Conservation (phyloP, 768 basidiomycete genomes). For the Peribolospora kevripleyi region DNA sequence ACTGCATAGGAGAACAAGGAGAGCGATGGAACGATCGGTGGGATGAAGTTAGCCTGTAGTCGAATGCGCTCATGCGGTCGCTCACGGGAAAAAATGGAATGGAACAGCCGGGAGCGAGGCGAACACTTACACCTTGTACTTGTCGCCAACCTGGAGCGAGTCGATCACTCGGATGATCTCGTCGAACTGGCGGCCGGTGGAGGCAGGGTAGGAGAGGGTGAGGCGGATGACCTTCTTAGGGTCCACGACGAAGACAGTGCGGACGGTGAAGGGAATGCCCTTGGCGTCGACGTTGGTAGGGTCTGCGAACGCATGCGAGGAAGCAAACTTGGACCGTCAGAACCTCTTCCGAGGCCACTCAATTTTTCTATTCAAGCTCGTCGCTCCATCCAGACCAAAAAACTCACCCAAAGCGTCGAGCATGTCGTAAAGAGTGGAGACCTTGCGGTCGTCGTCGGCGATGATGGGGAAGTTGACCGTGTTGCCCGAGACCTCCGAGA, state of each 20-base stretch:
- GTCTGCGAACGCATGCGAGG: background rate
- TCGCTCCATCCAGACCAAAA: background rate
- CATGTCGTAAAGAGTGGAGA: conserved; percentile 27
- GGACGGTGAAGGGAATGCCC: conserved; percentile 88
- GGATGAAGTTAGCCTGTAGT: conserved; percentile 20
- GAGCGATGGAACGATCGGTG: conserved; percentile 26
- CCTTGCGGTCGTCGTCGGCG: conserved; percentile 64
- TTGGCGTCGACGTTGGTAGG: conserved; percentile 40
- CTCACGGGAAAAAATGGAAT: conserved; percentile 1
- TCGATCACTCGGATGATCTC: conserved; percentile 60
- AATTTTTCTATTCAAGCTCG: background rate
- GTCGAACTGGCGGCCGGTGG: conserved; percentile 81
- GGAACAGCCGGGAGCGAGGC: conserved; percentile 8
- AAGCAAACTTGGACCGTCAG: no score
- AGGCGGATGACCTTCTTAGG: conserved; percentile 86
- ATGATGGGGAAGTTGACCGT: conserved; percentile 85
- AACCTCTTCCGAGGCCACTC: no score
- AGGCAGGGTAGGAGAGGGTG: conserved; percentile 74
- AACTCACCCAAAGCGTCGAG: background rate
- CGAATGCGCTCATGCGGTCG: background rate
- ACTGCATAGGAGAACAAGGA: conserved; percentile 23
- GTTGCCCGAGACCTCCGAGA: conserved; percentile 39
- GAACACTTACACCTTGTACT: conserved; percentile 16
- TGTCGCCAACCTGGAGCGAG: conserved; percentile 57
- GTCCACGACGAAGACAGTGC: conserved; percentile 93